Base-by-base conservation (phyloP, 1,284 basidiomycete genomes). In the Tilletia walkeri region DNA sequence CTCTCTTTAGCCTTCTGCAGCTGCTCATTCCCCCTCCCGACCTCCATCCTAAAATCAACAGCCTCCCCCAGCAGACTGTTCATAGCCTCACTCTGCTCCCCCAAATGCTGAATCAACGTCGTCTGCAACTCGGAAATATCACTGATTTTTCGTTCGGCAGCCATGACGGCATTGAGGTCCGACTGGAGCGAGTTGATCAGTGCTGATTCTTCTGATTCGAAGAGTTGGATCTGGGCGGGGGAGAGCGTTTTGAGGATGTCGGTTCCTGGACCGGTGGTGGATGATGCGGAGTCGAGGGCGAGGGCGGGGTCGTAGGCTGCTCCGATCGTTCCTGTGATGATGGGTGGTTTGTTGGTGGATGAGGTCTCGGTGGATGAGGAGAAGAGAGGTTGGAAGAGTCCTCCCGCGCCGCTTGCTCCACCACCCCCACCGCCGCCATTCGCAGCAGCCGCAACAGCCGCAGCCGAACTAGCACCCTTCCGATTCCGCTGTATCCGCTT, bases 91-190 rank as follows among this genome's bases (percentile, higher is more conserved):
- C 90, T 91, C 86, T 96, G 93, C 80, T 88, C 88, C 56, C 91
- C 91, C 66, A 96, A 87, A 82, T 95, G 93, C 18, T 89, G 87
- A 69, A 94, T 89, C 75, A 96, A 87, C 84, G 95, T 91, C 85
- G 91, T 90, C 85, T 96, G 93, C 71, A 96, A 85, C 61, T 91
- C 88, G 80, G 92, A 92, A 79, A 96, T 96, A 81, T 95, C 94
- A 86, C 92, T 87, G 72, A 95, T 85, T 56, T 92, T 89, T 63
- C 91, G 89, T 82, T 95, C 94, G 24, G 94, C 94, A 82, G 91
- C 90, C 82, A 94, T 91, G 66, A 95, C 91, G 4, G 92, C 90
- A 75, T 90, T 90, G 34, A 95, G 86, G 16, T 91, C 92, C 76
- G 92, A 89, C 82, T 94, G 91, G 38, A 92, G 90, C 59, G 88